Evolutionary conservation across 1,139 yeast species (phyloP).

Genomic region (Blastobotrys persicus): DNA sequence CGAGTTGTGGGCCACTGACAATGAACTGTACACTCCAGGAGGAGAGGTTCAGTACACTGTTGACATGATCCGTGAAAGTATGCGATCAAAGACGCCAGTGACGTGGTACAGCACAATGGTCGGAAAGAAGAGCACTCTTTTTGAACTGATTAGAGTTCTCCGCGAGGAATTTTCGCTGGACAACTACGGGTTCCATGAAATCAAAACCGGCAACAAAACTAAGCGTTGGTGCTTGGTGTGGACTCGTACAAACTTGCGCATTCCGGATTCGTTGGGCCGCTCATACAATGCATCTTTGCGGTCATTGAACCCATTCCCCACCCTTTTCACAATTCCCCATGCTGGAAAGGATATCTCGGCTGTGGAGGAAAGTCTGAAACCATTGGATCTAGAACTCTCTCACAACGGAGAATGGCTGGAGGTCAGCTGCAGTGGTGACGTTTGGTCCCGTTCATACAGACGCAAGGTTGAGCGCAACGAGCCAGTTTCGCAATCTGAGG

Average conservation of each 20-base stretch:
- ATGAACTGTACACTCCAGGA: constrained; percentile 42
- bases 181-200: constrained; percentile 37
- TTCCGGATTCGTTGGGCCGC: constrained; percentile 15
- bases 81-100: constrained; percentile 15
- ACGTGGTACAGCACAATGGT: constrained; percentile 43
- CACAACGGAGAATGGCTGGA: background rate
- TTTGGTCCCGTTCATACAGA: constrained; percentile 39
- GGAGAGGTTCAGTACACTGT: constrained; percentile 44
- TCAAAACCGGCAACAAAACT: constrained; percentile 35
- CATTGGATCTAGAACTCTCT: background rate
- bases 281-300: constrained; percentile 11
- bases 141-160: constrained; percentile 27
- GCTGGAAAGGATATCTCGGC: background rate
- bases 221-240: constrained; percentile 46
- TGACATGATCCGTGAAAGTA: constrained; percentile 38
- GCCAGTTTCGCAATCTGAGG: constrained; percentile 8
- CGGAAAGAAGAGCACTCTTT: constrained; percentile 38
- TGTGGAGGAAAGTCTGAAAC: background rate
- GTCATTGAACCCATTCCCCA: constrained; percentile 18
- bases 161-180: constrained; percentile 20
- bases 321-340: constrained; percentile 8
- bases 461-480: constrained; percentile 22
- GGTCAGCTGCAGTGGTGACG: constrained; percentile 26
- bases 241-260: constrained; percentile 32
- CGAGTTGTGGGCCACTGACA: constrained; percentile 29